Conservation (phyloP, 805 yeast species). For the Sugiyamaella valdiviana region DNA sequence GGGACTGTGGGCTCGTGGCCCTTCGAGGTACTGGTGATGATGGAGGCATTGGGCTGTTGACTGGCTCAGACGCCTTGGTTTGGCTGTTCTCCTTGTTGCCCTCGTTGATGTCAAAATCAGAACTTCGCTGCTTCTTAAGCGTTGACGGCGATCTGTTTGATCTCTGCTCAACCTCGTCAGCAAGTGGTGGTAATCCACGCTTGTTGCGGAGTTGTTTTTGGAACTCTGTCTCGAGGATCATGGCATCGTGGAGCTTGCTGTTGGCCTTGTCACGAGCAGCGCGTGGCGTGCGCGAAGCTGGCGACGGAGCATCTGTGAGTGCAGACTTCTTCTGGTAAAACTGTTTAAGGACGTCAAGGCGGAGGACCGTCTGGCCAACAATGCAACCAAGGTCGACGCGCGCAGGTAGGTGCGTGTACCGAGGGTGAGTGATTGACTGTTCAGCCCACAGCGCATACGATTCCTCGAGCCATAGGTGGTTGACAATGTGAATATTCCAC, state of each 20-base stretch:
- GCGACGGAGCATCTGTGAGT: slow-evolving; percentile 4
- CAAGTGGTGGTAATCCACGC: slow-evolving; percentile 35
- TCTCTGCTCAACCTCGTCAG: slow-evolving; percentile 36
- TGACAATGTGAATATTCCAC: slow-evolving; percentile 64
- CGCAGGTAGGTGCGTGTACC: slow-evolving; percentile 45
- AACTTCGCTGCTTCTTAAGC: slow-evolving; percentile 5
- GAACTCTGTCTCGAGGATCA: slow-evolving; percentile 60
- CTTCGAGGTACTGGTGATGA: neutral
- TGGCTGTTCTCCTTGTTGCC: neutral
- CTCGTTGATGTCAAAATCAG: neutral
- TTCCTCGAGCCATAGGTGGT: slow-evolving; percentile 87
- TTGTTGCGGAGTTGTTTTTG: slow-evolving; percentile 46
- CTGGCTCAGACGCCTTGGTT: neutral
- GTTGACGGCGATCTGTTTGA: slow-evolving; percentile 20
- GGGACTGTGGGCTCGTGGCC: neutral
- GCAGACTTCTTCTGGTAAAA: slow-evolving; percentile 30
- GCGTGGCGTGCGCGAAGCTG: slow-evolving; percentile 20
- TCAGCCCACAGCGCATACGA: slow-evolving; percentile 57
- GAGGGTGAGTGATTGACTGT: slow-evolving; percentile 40
- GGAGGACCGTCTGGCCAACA: slow-evolving; percentile 48
- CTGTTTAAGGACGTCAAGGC: slow-evolving; percentile 36
- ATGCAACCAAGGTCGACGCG: slow-evolving; percentile 39
- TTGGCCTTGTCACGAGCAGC: slow-evolving; percentile 64
- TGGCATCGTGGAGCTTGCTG: slow-evolving; percentile 56
- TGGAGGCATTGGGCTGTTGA: slow-evolving; percentile 1